These are phyloP conservation scores for Fistulinella prunicolor DNA, from an alignment of 768 basidiomycete genomes.

Conservation along the genomic window DNA sequence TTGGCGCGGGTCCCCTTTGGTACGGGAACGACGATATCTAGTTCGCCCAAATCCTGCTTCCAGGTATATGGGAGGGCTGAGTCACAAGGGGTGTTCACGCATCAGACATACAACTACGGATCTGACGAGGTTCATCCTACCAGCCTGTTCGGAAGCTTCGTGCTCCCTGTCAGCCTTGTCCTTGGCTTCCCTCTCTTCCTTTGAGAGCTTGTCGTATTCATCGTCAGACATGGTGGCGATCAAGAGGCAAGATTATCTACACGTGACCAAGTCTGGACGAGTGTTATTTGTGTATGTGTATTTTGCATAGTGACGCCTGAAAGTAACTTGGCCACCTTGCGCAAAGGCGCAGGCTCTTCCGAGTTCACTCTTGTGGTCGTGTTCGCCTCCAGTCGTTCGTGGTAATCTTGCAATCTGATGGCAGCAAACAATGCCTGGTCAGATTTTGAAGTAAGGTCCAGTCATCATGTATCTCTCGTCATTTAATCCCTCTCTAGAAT, in stretches of 20 bases:
- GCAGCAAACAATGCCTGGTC: conserved; percentile 59
- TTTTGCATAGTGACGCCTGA: conserved; percentile 18
- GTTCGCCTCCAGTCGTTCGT: conserved; percentile 4
- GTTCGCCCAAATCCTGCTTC: conserved; percentile 86
- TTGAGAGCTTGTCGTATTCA: conserved; percentile 72
- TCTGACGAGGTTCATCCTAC: conserved; percentile 42
- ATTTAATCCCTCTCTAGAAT: conserved; percentile 42
- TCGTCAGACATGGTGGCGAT: conserved; percentile 39
- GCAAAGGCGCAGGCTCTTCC: conserved; percentile 7
- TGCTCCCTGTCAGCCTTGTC: conserved; percentile 67
- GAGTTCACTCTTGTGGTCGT: conserved; percentile 13
- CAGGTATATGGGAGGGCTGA: conserved; percentile 87
- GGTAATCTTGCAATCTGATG: conserved; percentile 41
- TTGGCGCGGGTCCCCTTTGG: conserved; percentile 83
- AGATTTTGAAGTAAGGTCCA: conserved; percentile 66
- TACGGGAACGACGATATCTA: conserved; percentile 80
- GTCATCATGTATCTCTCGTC: conserved; percentile 8
- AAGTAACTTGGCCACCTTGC: conserved; percentile 14
- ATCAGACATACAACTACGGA: conserved; percentile 21
- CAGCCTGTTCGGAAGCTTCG: conserved; percentile 80
- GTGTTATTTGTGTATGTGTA: conserved; percentile 36
- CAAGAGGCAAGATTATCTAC: conserved; percentile 19
- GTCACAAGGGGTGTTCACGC: too few relatives aligned
- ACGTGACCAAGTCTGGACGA: conserved; percentile 22
- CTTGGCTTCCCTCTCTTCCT: conserved; percentile 69